A percentile compares a stretch with the other conserved stretches of the same genome.
phyloP scores from a whole-genome alignment of 2,329 filamentous ascomycete genomes.

The Myriangium duriaei region DNA sequence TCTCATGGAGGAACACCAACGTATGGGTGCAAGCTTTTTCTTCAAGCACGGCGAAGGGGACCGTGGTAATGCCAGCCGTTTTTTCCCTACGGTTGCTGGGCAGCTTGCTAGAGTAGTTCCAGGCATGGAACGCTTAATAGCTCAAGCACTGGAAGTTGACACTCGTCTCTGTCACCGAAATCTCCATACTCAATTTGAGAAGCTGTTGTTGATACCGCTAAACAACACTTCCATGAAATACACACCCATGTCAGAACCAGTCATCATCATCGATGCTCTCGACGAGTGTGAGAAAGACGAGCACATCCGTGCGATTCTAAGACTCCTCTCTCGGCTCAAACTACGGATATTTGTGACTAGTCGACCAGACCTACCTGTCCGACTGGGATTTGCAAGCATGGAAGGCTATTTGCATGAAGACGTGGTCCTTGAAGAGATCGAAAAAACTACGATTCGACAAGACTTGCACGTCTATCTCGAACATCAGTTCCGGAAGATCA shows the following conservation, averaged over 20 bases:
- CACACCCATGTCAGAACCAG: neutral
- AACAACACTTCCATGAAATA: neutral
- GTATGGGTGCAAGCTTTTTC: constrained; percentile 15
- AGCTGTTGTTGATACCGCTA: neutral
- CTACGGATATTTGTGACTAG: neutral
- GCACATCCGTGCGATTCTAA: neutral
- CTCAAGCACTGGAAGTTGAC: neutral
- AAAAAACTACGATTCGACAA: neutral
- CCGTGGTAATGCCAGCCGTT: neutral
- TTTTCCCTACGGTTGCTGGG: neutral
- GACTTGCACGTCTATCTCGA: no score
- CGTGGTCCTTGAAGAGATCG: neutral
- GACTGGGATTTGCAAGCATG: neutral
- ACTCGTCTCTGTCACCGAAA: neutral
- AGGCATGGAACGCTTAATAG: neutral
- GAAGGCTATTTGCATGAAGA: neutral
- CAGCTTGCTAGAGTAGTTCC: neutral
- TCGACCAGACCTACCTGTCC: neutral
- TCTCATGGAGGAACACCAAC: constrained; percentile 6
- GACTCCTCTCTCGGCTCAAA: neutral
- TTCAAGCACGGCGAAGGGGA: constrained; percentile 13
- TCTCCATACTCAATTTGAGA: neutral
- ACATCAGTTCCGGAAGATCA: no score
- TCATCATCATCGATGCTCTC: constrained; percentile 1
- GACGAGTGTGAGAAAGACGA: neutral